Evolutionary conservation across 2,329 filamentous ascomycete species (phyloP).

Genomic region (Sordariomycetes sp.): DNA sequence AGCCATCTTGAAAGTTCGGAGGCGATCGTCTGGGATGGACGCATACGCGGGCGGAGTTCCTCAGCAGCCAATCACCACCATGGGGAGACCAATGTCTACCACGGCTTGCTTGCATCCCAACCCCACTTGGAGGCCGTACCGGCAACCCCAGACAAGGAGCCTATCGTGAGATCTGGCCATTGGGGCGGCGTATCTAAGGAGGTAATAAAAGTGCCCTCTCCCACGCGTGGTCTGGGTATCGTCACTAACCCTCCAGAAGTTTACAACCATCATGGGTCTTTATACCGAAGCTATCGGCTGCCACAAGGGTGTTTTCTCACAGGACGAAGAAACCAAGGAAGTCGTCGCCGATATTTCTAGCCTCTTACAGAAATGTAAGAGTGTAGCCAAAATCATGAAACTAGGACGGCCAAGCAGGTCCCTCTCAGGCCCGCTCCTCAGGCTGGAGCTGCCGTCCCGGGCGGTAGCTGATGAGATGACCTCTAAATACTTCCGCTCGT

Average conservation of each 20-base stretch:
- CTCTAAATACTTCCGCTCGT: conserved; percentile 34
- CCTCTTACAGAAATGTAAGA: neutral
- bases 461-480: conserved; percentile 27
- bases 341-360: neutral
- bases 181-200: neutral
- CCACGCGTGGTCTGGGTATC: too few relatives aligned
- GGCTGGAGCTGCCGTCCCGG: conserved; percentile 15
- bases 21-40: too few relatives aligned
- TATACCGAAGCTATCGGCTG: neutral
- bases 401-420: neutral
- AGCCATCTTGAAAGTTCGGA: too few relatives aligned
- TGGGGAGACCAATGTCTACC: neutral
- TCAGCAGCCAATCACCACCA: too few relatives aligned
- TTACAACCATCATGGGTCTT: neutral
- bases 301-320: neutral
- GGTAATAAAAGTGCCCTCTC: neutral
- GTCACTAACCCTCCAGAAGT: too few relatives aligned
- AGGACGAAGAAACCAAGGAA: neutral
- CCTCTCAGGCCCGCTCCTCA: conserved; percentile 9
- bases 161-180: neutral
- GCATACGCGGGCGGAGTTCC: too few relatives aligned
- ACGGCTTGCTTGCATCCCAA: neutral
- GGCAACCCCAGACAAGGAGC: neutral
- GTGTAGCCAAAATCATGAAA: neutral
- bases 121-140: neutral